A percentile compares a stretch with the other conserved stretches of the same genome.
Conservation (phyloP, 805 yeast genomes). For the Yarrowia hollandica region DNA sequence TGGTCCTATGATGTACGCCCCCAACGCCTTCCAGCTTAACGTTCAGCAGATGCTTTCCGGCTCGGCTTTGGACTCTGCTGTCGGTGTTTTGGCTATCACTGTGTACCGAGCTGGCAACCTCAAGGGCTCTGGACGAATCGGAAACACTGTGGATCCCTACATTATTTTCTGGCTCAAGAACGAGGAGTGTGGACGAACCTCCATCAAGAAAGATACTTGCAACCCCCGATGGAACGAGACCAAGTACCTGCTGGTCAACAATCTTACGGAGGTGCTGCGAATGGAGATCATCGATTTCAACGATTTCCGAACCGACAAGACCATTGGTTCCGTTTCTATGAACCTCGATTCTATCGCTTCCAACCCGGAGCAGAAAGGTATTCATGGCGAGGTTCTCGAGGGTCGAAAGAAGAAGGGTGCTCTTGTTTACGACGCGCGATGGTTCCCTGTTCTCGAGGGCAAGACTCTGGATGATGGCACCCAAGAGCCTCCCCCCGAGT, state of each 20-base stretch:
- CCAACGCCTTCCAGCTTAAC: constrained; percentile 90
- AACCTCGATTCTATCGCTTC: constrained; percentile 67
- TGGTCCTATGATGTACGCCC: constrained; percentile 86
- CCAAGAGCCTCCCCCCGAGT: constrained; percentile 80
- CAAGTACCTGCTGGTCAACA: constrained; percentile 63
- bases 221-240: constrained; percentile 86
- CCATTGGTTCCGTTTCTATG: constrained; percentile 72
- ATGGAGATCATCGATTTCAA: constrained; percentile 75
- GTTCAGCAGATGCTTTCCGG: constrained; percentile 89
- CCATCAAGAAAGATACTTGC: constrained; percentile 63
- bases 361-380: constrained; percentile 48
- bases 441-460: constrained; percentile 67
- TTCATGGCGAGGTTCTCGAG: constrained; percentile 61
- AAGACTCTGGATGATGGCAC: constrained; percentile 71
- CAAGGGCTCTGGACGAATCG: constrained; percentile 65
- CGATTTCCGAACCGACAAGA: constrained; percentile 72
- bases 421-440: constrained; percentile 66
- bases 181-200: constrained; percentile 63
- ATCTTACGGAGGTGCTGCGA: constrained; percentile 79
- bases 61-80: constrained; percentile 70
- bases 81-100: constrained; percentile 78
- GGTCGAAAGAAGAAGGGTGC: constrained; percentile 84
- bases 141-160: constrained; percentile 89
- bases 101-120: constrained; percentile 67
- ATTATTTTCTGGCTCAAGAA: constrained; percentile 63